These are phyloP conservation scores for Auricularia sp. DNA, from an alignment of 768 basidiomycete genomes.

Conservation along the genomic window DNA sequence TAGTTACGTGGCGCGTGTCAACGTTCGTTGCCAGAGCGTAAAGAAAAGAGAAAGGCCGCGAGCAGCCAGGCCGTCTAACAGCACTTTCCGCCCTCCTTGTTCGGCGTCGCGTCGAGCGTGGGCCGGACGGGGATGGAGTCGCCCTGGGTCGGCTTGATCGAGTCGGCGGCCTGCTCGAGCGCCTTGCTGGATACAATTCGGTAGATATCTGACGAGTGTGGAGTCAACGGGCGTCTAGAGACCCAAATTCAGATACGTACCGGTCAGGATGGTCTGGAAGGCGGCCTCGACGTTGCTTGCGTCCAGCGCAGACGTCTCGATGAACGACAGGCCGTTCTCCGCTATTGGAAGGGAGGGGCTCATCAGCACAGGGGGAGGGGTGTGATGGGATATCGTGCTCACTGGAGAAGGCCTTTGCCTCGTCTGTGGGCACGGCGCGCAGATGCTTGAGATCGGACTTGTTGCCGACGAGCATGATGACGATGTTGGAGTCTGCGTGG, in stretches of 20 bases:
- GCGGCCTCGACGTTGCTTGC: slow-evolving; percentile 39
- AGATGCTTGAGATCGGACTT: slow-evolving; percentile 42
- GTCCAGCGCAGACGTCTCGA: slow-evolving; percentile 42
- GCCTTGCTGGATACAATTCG: slow-evolving; percentile 94
- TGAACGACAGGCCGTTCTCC: slow-evolving; percentile 31
- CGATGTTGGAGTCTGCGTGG: slow-evolving; percentile 32
- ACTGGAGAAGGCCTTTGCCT: slow-evolving; percentile 37
- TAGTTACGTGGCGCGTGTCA: no score
- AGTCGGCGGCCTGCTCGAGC: slow-evolving; percentile 72
- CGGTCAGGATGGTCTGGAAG: slow-evolving; percentile 41
- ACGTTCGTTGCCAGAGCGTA: no score
- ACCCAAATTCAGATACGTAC: slow-evolving; percentile 19
- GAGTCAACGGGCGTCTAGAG: not conserved
- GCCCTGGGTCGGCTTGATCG: slow-evolving; percentile 69
- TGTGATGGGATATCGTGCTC: slow-evolving; percentile 13
- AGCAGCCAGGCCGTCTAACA: slow-evolving; percentile 20
- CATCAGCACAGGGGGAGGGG: not conserved
- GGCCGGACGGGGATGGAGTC: slow-evolving; percentile 67
- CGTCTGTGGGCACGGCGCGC: slow-evolving; percentile 37
- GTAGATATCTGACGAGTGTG: slow-evolving; percentile 68
- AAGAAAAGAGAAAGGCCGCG: no score
- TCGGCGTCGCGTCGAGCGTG: slow-evolving; percentile 25
- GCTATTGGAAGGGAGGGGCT: slow-evolving; percentile 12
- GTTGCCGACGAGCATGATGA: slow-evolving; percentile 37
- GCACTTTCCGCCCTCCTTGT: slow-evolving; percentile 27